Base-by-base conservation (phyloP, 306 rosid species). In the Fragaria vesca region DNA sequence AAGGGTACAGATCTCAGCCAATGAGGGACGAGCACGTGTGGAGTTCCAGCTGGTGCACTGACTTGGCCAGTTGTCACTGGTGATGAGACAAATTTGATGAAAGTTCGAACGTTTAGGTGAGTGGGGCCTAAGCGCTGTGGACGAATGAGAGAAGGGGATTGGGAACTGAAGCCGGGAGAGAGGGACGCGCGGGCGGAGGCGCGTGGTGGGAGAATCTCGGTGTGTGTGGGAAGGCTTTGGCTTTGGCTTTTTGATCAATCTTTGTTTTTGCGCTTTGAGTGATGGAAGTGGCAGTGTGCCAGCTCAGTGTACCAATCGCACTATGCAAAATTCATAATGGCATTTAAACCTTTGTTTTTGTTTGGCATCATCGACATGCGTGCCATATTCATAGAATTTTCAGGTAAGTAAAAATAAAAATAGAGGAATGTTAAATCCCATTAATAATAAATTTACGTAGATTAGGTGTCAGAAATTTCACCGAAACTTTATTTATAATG, bases 1-100 rank as follows among this genome's bases (percentile, higher is more conserved):
- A 38, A 66, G n/a, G 76, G 81, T 62, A 50, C 72, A 69, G 77
- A 79, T 61, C 0, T 1, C 0, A 0, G 0, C 90, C 82, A 92
- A 75, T 87, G 1, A 20, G 0, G 3, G 0, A 0, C 0, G 1
- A 58, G 24, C 91, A 87, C 73, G 82, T 84, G 80, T 32, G 16
- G 0, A 0, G 0, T 0, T 66, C 82, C 97, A 95, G 97, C 97
- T 92, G 95, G 92, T 62, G 70, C 54, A 32, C 9, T 58, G 65
- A 32, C 34, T 26, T 66, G 75, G 58, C 88, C 91, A 91, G 93
- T 76, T 94, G 98, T 84, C 90, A 86, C 81, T 67, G 58, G 78
- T 79, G 61, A 58, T 52, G 15, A 38, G 48, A 66, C 28, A 38
- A 65, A 4, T 15, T 63, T 28, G 40, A 61, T 61, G 67, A 28